Conservation (phyloP, 805 yeast species). For the Candida succiphila region DNA sequence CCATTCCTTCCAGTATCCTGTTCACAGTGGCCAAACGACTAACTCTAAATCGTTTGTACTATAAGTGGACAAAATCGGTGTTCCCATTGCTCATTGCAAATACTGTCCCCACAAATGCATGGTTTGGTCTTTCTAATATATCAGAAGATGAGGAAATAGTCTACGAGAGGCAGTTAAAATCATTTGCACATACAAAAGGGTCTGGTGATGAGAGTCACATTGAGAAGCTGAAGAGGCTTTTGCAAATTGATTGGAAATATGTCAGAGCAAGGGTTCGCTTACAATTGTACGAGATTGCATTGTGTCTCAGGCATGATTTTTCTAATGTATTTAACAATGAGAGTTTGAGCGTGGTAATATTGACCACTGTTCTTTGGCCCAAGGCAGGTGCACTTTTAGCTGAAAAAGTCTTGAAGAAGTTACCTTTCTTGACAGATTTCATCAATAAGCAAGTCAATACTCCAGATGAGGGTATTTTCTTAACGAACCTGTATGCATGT, state of each 20-base stretch:
- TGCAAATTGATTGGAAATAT: no score
- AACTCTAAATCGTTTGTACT: constrained; percentile 24
- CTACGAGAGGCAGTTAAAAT: no score
- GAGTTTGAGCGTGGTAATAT: constrained; percentile 7
- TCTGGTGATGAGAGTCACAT: no score
- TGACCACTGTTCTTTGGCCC: constrained; percentile 26
- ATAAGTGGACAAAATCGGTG: constrained; percentile 20
- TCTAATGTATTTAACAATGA: constrained; percentile 13
- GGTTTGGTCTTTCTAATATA: no score
- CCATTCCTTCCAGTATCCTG: constrained; percentile 9
- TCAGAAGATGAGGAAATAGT: no score
- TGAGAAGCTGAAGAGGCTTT: no score
- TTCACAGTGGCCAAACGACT: constrained; percentile 14
- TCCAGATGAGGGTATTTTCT: constrained; percentile 27
- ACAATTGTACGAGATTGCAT: no score
- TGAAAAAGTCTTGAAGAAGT: constrained; percentile 8
- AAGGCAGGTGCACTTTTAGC: constrained; percentile 18
- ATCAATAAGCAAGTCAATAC: constrained; percentile 16
- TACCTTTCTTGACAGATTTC: constrained; percentile 12
- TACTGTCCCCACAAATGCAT: no score
- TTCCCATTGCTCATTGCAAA: no score
- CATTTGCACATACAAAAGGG: no score
- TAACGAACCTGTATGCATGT: constrained; percentile 26
- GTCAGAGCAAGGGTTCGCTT: no score
- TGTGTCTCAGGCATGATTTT: constrained; percentile 20